phyloP scores from a whole-genome alignment of 306 rosid genomes.

The Acacia melanoxylon region DNA sequence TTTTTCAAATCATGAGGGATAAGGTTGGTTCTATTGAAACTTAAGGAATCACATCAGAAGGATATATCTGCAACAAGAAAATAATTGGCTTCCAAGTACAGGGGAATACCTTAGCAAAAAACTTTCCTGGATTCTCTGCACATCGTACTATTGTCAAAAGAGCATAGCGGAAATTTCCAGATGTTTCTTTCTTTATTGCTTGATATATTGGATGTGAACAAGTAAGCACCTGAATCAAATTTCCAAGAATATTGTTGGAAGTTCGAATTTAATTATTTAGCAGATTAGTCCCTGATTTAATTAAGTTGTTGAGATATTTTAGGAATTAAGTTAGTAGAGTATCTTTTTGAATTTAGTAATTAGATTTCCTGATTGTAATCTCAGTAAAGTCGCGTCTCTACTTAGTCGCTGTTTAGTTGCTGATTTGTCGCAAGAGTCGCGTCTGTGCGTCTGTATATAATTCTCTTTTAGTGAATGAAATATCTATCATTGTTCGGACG shows the following conservation, averaged over 20 bases:
- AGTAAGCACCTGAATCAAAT: conserved; percentile 23
- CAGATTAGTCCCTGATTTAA: no score
- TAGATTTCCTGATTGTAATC: no score
- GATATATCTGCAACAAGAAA: conserved; percentile 1
- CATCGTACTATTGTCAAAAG: conserved; percentile 65
- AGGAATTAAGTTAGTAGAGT: no score
- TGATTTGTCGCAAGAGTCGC: no score
- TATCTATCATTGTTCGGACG: no score
- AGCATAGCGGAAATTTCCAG: conserved; percentile 58
- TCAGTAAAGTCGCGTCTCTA: no score
- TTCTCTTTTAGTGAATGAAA: no score
- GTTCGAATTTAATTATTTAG: no score
- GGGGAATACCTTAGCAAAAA: conserved; percentile 68
- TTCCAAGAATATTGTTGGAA: not conserved
- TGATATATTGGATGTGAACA: conserved; percentile 30
- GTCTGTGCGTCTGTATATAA: no score
- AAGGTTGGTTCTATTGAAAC: not conserved
- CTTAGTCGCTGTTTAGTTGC: no score
- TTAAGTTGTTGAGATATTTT: no score
- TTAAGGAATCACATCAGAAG: not conserved
- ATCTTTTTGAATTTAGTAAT: no score
- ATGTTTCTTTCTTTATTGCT: conserved; percentile 72
- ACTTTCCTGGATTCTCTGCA: conserved; percentile 63
- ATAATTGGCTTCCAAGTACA: not conserved
- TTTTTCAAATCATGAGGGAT: not conserved